Base-by-base conservation (phyloP, 768 basidiomycete species). In the Leccinum sublutescens region DNA sequence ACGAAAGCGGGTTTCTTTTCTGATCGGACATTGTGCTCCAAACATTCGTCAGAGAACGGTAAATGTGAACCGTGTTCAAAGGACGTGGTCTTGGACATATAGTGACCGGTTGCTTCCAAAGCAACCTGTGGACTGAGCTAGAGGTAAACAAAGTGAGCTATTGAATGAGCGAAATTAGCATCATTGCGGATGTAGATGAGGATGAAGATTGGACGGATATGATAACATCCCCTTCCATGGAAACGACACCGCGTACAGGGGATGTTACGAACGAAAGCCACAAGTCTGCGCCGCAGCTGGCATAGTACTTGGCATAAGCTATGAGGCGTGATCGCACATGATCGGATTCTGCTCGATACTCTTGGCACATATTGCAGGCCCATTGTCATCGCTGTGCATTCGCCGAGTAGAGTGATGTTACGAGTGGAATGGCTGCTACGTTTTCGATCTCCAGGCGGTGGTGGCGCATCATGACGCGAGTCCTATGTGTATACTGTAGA, bases 401-500 rank as follows among this genome's bases (percentile, higher is more conserved):
- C 40, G 21, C 11, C 11, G 5, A 48, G 19, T 11, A 47, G 10
- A 21, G 19, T 23, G 21, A 23, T 5, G 45, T n/a, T 21, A 23
- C 14, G 7, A 0, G 25, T n/a, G 54, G 19, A 55, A 50, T 11
- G 45, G 12, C 60, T 47, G 79, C 89, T 71, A 95, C 95, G 95
- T 40, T 87, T 82, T 50, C 84, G 82, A 19, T 45, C 10, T 45
- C 5, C 5, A 21, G 86, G 82, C 5, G 84, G 82, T 60, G 89
- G 82, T 36, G 68, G 58, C 14, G 77, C 51, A 68, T 75, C 45
- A 76, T 52, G 75, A 59, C 31, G 58, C 17, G n/a, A 68, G 76
- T 49, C 71, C 75, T 52, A 77, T 67, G 25, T 80, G 77, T 11
- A 9, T 4, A 2, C 19, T 11, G 19, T 11, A 11, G 43, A 21